These are phyloP conservation scores for Neurospora tetraspora DNA, from an alignment of 495 filamentous ascomycete species.

Conservation along the genomic window DNA sequence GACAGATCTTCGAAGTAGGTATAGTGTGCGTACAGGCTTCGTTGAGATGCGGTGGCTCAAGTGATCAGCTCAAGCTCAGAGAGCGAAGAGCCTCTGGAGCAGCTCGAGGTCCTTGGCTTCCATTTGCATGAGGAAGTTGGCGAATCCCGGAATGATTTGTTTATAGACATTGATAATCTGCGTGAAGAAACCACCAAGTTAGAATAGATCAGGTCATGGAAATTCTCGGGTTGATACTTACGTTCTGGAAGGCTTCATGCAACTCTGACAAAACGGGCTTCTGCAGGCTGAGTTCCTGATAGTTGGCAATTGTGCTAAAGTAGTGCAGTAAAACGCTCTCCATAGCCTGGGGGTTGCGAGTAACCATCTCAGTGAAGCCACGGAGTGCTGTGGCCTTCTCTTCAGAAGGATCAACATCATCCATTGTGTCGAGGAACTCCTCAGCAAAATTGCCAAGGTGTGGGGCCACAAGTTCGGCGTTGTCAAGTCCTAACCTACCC, in stretches of 20 bases:
- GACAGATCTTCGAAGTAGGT: neutral
- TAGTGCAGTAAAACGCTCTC: conserved; percentile 73
- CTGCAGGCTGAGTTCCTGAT: conserved; percentile 45
- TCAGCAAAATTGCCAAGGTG: conserved; percentile 72
- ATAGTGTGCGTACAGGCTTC: neutral
- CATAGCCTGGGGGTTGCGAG: conserved; percentile 84
- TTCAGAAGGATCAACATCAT: conserved; percentile 76
- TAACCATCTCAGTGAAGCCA: conserved; percentile 77
- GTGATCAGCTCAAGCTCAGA: neutral
- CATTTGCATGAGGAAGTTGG: conserved; percentile 64
- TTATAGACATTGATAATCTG: conserved; percentile 78
- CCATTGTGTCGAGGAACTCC: conserved; percentile 72
- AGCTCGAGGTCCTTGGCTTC: conserved; percentile 48
- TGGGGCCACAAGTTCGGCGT: conserved; percentile 64
- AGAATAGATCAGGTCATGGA: neutral
- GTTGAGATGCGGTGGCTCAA: neutral
- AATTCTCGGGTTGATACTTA: conserved; percentile 11
- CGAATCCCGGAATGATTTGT: conserved; percentile 75
- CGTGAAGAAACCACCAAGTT: neutral
- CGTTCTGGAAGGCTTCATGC: conserved; percentile 38
- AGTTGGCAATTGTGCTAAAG: conserved; percentile 74
- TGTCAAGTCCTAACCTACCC: conserved; percentile 79
- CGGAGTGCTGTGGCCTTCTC: conserved; percentile 92
- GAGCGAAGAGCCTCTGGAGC: conserved; percentile 22
- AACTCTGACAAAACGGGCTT: conserved; percentile 36